Percentiles rank a stretch among this genome's conserved stretches.
Evolutionary conservation across 1,284 basidiomycete species (phyloP).

Genomic region (Ceratorhiza oryzae-sativae): DNA sequence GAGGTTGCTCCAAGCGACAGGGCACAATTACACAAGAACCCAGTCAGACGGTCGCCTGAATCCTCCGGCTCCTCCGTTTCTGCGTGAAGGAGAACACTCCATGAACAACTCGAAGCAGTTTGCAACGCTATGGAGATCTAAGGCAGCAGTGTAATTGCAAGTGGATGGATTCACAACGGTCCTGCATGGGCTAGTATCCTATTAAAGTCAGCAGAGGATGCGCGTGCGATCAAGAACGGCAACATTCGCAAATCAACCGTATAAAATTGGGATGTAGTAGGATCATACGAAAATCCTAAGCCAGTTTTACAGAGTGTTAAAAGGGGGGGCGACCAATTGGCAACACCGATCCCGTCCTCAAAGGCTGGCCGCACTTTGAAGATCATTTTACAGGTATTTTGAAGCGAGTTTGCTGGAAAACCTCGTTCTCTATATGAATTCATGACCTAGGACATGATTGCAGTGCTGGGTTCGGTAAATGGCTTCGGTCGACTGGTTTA

Average conservation of each 20-base stretch:
- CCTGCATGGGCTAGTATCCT: constrained; percentile 30
- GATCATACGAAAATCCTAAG: constrained; percentile 17
- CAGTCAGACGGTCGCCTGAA: constrained; percentile 3
- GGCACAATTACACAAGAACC: constrained; percentile 26
- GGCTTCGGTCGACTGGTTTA: constrained; percentile 25
- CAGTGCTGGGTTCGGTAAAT: constrained; percentile 30
- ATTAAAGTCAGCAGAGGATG: constrained; percentile 24
- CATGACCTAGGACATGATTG: background rate
- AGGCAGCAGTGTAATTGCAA: constrained; percentile 1
- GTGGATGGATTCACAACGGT: constrained; percentile 32
- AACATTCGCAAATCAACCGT: background rate
- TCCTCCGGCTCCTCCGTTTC: constrained; percentile 24
- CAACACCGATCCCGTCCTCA: background rate
- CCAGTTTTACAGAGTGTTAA: background rate
- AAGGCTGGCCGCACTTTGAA: constrained; percentile 27
- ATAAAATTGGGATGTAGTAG: constrained; percentile 24
- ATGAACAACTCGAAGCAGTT: background rate
- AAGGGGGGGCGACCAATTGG: background rate
- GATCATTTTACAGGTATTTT: constrained; percentile 34
- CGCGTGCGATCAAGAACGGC: constrained; percentile 15
- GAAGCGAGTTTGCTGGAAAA: constrained; percentile 1
- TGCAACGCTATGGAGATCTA: constrained; percentile 21
- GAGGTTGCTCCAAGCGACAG: constrained; percentile 2
- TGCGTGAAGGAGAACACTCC: constrained; percentile 19
- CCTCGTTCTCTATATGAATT: background rate